Conservation (phyloP, 2,329 filamentous ascomycete species). For the Teratosphaeria gauchensis region DNA sequence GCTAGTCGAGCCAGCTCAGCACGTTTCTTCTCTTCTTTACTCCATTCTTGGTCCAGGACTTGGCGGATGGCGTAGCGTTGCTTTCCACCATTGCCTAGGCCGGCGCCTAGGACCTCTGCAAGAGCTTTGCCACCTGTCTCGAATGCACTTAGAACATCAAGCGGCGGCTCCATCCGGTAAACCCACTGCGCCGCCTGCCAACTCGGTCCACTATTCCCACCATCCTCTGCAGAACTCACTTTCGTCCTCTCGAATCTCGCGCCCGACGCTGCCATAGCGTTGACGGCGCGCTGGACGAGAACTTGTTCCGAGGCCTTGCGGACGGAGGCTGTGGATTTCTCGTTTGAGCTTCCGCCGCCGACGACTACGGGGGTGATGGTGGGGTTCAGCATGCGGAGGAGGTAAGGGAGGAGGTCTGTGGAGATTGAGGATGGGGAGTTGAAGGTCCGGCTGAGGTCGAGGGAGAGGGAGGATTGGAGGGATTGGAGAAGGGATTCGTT, state of each 20-base stretch:
- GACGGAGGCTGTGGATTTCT: slow-evolving; percentile 61
- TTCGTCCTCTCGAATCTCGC: slow-evolving; percentile 71
- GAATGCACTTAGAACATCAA: slow-evolving; percentile 72
- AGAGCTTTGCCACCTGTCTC: slow-evolving; percentile 51
- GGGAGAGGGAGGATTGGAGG: slow-evolving; percentile 62
- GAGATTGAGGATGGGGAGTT: slow-evolving; percentile 68
- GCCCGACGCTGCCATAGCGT: slow-evolving; percentile 73
- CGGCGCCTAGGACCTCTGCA: slow-evolving; percentile 30
- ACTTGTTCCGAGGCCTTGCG: slow-evolving; percentile 74
- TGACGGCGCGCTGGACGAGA: slow-evolving; percentile 70
- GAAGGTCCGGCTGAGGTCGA: slow-evolving; percentile 66
- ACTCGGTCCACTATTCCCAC: not conserved
- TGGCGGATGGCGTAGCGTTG: slow-evolving; percentile 89
- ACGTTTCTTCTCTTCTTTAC: slow-evolving; percentile 58
- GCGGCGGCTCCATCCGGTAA: slow-evolving; percentile 85
- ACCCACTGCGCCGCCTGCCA: slow-evolving; percentile 47
- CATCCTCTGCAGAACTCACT: slow-evolving; percentile 54
- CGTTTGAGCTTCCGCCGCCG: slow-evolving; percentile 33
- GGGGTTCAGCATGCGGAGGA: slow-evolving; percentile 74
- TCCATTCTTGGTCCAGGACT: slow-evolving; percentile 83
- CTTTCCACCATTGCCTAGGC: slow-evolving; percentile 48
- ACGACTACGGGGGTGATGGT: slow-evolving; percentile 87
- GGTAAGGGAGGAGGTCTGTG: slow-evolving; percentile 74
- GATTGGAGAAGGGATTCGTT: slow-evolving; percentile 64
- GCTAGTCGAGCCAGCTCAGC: slow-evolving; percentile 58